phyloP scores from a whole-genome alignment of 371 early-diverging fungal genomes.

The Mortierella sp. region DNA sequence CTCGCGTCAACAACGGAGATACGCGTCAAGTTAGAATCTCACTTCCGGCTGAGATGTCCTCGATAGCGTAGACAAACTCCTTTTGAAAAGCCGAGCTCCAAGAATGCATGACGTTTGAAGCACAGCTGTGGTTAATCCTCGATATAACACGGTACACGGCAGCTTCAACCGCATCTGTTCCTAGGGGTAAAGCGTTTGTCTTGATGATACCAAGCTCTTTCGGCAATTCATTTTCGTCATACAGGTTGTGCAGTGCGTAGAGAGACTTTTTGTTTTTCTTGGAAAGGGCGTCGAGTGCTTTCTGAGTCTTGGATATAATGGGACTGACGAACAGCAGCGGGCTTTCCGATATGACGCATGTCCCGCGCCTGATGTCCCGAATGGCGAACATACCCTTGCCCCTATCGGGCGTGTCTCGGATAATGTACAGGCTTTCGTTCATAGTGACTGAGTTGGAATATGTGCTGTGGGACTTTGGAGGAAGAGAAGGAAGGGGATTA shows the following conservation, averaged over 20 bases:
- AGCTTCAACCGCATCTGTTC: constrained; percentile 5
- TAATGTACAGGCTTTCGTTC: not conserved
- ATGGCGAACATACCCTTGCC: constrained; percentile 27
- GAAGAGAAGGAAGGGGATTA: too few relatives aligned
- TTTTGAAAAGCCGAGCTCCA: constrained; percentile 18
- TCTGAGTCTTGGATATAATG: not conserved
- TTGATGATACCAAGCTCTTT: constrained; percentile 12
- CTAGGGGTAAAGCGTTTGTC: constrained; percentile 24
- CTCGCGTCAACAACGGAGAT: not conserved
- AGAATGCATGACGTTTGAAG: constrained; percentile 16
- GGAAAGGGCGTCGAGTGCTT: constrained; percentile 12
- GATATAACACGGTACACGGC: constrained; percentile 18
- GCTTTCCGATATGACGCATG: constrained; percentile 15
- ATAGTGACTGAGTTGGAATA: too few relatives aligned
- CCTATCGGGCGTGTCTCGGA: constrained; percentile 16
- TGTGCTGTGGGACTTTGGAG: too few relatives aligned
- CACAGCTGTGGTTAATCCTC: constrained; percentile 25
- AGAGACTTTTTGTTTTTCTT: constrained; percentile 7
- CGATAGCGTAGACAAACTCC: constrained; percentile 17
- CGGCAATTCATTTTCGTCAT: not conserved
- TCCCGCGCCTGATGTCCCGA: constrained; percentile 16
- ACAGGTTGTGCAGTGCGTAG: constrained; percentile 9
- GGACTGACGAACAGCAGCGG: constrained; percentile 12
- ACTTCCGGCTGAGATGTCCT: constrained; percentile 19
- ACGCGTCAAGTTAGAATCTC: constrained; percentile 24